phyloP scores from a whole-genome alignment of 2,329 filamentous ascomycete genomes.

The Aspergillus persii region DNA sequence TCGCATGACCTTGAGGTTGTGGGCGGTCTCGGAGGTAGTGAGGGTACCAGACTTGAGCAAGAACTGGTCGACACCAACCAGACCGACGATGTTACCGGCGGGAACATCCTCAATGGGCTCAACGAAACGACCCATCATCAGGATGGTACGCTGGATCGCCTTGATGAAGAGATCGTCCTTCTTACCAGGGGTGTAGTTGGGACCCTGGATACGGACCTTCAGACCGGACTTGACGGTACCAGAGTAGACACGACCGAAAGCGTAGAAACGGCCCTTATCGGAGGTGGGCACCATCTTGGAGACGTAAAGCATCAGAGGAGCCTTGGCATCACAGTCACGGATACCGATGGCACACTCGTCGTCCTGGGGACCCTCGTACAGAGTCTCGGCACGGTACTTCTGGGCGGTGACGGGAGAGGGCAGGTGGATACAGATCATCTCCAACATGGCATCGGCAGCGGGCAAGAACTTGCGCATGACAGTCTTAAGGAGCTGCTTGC shows the following conservation, averaged over 20 bases:
- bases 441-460: constrained; percentile 93
- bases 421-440: constrained; percentile 99
- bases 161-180: constrained; percentile 99
- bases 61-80: constrained; percentile 99
- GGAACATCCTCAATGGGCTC: constrained; percentile 99
- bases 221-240: constrained; percentile 97
- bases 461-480: constrained; percentile 99
- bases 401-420: constrained; percentile 94
- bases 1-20: constrained; percentile 99
- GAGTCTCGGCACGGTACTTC: constrained; percentile 95
- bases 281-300: constrained; percentile 99
- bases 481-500: constrained; percentile 96
- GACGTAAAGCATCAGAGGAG: constrained; percentile 99
- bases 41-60: constrained; percentile 99
- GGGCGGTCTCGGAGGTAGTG: constrained; percentile 92
- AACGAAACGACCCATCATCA: constrained; percentile 99
- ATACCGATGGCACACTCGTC: constrained; percentile 94
- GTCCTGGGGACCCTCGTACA: constrained; percentile 96
- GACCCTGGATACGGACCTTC: constrained; percentile 99
- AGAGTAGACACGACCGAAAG: constrained; percentile 99
- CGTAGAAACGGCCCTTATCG: constrained; percentile 99
- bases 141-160: constrained; percentile 98
- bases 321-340: constrained; percentile 97
- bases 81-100: constrained; percentile 98
- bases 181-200: constrained; percentile 96